phyloP scores from a whole-genome alignment of 306 rosid species.

The Comarum palustre region DNA sequence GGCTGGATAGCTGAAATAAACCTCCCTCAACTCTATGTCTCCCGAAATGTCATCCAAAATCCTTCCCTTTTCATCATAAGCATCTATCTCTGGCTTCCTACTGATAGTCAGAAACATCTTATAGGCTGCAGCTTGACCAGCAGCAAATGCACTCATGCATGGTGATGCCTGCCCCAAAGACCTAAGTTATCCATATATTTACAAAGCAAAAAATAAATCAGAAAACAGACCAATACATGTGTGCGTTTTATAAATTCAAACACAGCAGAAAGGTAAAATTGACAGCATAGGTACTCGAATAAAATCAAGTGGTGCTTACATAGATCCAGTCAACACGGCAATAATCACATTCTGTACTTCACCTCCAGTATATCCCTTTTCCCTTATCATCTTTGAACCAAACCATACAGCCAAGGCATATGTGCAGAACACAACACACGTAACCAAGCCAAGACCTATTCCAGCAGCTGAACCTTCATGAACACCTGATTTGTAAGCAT shows the following conservation, averaged over 20 bases:
- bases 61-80: too few relatives aligned
- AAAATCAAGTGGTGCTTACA: slow-evolving; percentile 41
- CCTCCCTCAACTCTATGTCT: slow-evolving; percentile 62
- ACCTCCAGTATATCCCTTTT: slow-evolving; percentile 76
- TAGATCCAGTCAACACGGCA: slow-evolving; percentile 61
- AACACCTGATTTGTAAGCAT: slow-evolving; percentile 56
- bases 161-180: slow-evolving; percentile 85
- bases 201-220: neutral
- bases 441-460: slow-evolving; percentile 46
- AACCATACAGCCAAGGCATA: slow-evolving; percentile 75
- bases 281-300: too few relatives aligned
- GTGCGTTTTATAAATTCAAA: too few relatives aligned
- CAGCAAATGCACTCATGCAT: slow-evolving; percentile 70
- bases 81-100: slow-evolving; percentile 72
- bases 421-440: slow-evolving; percentile 33
- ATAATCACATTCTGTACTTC: slow-evolving; percentile 54
- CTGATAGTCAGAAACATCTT: slow-evolving; percentile 76
- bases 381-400: slow-evolving; percentile 73
- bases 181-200: slow-evolving; percentile 41
- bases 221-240: too few relatives aligned
- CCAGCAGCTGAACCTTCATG: slow-evolving; percentile 73
- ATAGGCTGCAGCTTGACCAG: slow-evolving; percentile 87
- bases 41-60: slow-evolving; percentile 62
- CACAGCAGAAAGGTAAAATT: too few relatives aligned
- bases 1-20: slow-evolving; percentile 68